Evolutionary conservation across 208 protist genomes (phyloP), one percentile per base, ranked within the genome.

Genomic region (Leptomonas seymouri): DNA sequence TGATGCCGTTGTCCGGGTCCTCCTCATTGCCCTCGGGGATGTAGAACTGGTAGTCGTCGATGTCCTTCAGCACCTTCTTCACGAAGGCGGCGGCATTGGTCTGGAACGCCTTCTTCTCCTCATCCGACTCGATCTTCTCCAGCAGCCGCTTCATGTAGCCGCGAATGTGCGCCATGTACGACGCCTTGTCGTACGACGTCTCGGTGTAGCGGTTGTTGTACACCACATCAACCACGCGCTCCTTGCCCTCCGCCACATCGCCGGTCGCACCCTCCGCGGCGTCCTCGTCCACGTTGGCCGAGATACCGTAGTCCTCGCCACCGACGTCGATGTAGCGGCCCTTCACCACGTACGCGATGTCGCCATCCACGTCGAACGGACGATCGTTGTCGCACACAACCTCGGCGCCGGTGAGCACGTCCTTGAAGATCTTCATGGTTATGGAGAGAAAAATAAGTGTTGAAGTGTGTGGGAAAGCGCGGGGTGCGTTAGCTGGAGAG

Each of bases 21-120:
- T 96, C 93, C 71, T 91, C 86, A 58, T 94, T 92, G 66, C 91
- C 90, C 68, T 94, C 91, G 21, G 90, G 90, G 75, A 95, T 95
- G 80, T 90, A 97, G 84, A 97, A 97, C 81, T 96, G 90, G 81
- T 93, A 96, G 44, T 97, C 93, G 58, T 96, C 86, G 71, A 97
- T 92, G 34, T 96, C 85, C 84, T 92, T 94, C 45, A 97, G 71
- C 57, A 96, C 87, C 80, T 94, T 93, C 89, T 97, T 97, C 69
- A 95, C 90, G 65, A 93, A 97, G 50, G 86, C 71, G 7, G 86
- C 76, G 49, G 92, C 92, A 63, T 89, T 93, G 51, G 83, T 64
- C 89, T 95, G 86, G 81, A 97, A 97, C 41, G 80, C 86, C 84
- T 94, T 92, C 85, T 93, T 94, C 51, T 82, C 90, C 31, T 88